Percentiles rank a stretch among this genome's conserved stretches.
Conservation (phyloP, 2,329 filamentous ascomycete genomes). For the Tympanopsis confertula region DNA sequence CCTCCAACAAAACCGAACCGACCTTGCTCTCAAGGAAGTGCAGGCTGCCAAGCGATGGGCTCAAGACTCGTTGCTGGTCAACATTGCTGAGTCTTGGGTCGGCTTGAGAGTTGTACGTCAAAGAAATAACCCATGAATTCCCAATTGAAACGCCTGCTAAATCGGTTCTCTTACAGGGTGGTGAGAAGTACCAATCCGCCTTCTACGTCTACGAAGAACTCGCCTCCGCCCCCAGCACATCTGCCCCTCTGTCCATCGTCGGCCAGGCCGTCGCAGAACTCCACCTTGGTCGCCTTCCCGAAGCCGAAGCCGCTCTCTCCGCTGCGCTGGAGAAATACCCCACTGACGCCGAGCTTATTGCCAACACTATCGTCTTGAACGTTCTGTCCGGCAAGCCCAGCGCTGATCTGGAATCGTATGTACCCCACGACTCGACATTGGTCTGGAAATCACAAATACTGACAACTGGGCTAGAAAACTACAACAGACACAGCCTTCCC, state of each 20-base stretch:
- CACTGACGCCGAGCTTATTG: conserved; percentile 62
- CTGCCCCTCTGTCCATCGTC: conserved; percentile 65
- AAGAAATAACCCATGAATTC: conserved; percentile 2
- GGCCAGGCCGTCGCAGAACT: conserved; percentile 85
- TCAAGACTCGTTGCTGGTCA: conserved; percentile 85
- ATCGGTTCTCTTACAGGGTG: conserved; percentile 44
- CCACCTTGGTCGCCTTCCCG: conserved; percentile 76
- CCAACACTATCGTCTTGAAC: conserved; percentile 72
- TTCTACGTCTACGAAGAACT: conserved; percentile 98
- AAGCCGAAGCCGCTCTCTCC: conserved; percentile 77
- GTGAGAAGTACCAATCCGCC: conserved; percentile 88
- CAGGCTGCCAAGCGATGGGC: conserved; percentile 80
- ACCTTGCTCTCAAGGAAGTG: conserved; percentile 84
- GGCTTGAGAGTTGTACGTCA: conserved; percentile 66
- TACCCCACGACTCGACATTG: conserved; percentile 8
- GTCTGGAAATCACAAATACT: too few relatives aligned
- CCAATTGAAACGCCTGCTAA: not conserved
- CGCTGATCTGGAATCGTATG: conserved; percentile 49
- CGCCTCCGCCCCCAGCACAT: conserved; percentile 72
- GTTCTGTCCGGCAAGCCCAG: conserved; percentile 65
- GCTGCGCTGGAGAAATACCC: conserved; percentile 68
- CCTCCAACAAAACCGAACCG: conserved; percentile 79
- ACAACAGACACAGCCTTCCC: conserved; percentile 48
- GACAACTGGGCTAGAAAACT: too few relatives aligned
- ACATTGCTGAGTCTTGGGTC: conserved; percentile 91